Conservation (phyloP, 2,329 filamentous ascomycete species). For the Fusarium dimerum region DNA sequence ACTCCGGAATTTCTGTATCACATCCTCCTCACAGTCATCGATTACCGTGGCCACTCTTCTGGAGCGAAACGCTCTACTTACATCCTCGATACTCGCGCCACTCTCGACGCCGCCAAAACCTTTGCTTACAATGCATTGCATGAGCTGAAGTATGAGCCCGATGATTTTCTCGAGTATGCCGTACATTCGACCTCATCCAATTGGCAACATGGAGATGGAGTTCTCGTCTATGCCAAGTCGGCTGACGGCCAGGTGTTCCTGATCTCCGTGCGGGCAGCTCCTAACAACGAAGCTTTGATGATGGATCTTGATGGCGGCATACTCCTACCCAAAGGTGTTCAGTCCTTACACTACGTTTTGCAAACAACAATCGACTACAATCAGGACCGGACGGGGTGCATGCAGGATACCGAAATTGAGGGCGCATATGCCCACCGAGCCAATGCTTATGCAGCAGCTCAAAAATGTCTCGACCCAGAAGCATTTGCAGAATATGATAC, state of each 20-base stretch:
- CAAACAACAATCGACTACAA: slow-evolving; percentile 45
- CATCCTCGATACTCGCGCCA: slow-evolving; percentile 41
- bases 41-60: slow-evolving; percentile 27
- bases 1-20: slow-evolving; percentile 42
- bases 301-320: slow-evolving; percentile 18
- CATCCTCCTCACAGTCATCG: slow-evolving; percentile 37
- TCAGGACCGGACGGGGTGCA: slow-evolving; percentile 35
- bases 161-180: slow-evolving; percentile 40
- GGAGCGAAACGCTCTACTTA: slow-evolving; percentile 33
- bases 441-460: slow-evolving; percentile 38
- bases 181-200: slow-evolving; percentile 13
- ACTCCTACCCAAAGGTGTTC: slow-evolving; percentile 25
- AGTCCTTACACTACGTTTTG: slow-evolving; percentile 42
- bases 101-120: slow-evolving; percentile 37
- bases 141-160: slow-evolving; percentile 36
- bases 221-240: slow-evolving; percentile 39
- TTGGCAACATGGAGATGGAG: slow-evolving; percentile 42
- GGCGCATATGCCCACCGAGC: slow-evolving; percentile 37
- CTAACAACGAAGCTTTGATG: slow-evolving; percentile 36
- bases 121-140: slow-evolving; percentile 38
- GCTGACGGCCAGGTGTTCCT: slow-evolving; percentile 39
- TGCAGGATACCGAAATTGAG: slow-evolving; percentile 40
- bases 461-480: slow-evolving; percentile 30
- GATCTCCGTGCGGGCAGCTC: slow-evolving; percentile 38
- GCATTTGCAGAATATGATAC: slow-evolving; percentile 39